Evolutionary conservation across 2,329 filamentous ascomycete genomes (phyloP), one percentile per base, ranked within the genome.

Genomic region (Penicillium sp.): DNA sequence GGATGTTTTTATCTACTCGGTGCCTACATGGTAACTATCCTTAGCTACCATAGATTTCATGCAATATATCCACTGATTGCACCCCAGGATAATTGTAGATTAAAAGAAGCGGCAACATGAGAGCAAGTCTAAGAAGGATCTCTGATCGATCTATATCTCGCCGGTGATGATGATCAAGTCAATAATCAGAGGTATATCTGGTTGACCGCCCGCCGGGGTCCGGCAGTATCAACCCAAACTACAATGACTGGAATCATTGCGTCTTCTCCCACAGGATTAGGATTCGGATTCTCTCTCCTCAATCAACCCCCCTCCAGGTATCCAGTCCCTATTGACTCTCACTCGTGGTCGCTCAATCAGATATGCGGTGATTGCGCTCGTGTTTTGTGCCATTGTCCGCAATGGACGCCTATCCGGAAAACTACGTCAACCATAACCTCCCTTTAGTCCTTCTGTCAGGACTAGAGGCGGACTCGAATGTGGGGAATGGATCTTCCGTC

Each of bases 341-440:
- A 5, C 18, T 22, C n/a, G n/a, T n/a, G n/a, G n/a, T n/a, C n/a
- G 11, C 6, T 23, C 22, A 23, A 16, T 37, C 35, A 55, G 55
- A 55, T 33, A 64, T 65, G 61, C 52, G 54, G 55, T 64, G 61
- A 64, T 47, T 39, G 34, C 47, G 34, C 37, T 41, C 27, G 18
- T 37, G 25, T 45, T 36, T 26, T 26, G 41, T 48, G 40, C 43
- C 41, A 42, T 49, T 52, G 55, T 58, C 56, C 62, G 57, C 57
- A 55, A 71, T 71, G 68, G 66, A 71, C 52, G 65, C 63, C 44
- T 71, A 68, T 47, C 67, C 68, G 15, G 53, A 62, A 48, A 83
- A 82, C 64, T 94, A 89, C 69, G 73, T 94, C 62, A 79, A 82
- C 61, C 88, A 92, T 67, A 93, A 92, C 66, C 75, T 93, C 54